Conservation (phyloP, 208 protist species). For the Trypanosoma melophagium region DNA sequence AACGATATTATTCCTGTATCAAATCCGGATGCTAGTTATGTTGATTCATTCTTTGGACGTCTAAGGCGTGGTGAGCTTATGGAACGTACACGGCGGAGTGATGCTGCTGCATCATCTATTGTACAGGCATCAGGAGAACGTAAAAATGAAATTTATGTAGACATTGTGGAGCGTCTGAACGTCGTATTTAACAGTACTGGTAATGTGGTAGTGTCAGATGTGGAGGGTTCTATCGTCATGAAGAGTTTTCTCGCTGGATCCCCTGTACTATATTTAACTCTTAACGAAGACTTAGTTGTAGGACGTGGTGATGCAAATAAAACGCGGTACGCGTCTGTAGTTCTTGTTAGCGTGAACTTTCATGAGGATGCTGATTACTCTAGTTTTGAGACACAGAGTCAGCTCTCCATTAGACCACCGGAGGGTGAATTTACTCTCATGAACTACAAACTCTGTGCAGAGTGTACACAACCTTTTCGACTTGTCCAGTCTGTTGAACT, state of each 20-base stretch:
- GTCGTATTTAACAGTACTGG: slow-evolving; percentile 69
- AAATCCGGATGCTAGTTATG: slow-evolving; percentile 5
- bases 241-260: slow-evolving; percentile 90
- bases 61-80: slow-evolving; percentile 33
- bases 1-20: slow-evolving; percentile 54
- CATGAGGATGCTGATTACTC: slow-evolving; percentile 67
- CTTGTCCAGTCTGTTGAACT: slow-evolving; percentile 59
- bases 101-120: slow-evolving; percentile 47
- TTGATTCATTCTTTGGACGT: slow-evolving; percentile 37
- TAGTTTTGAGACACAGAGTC: slow-evolving; percentile 65
- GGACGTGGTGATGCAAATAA: slow-evolving; percentile 16
- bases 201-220: slow-evolving; percentile 53
- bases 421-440: slow-evolving; percentile 90
- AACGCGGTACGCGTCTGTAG: slow-evolving; percentile 32
- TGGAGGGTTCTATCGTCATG: slow-evolving; percentile 90
- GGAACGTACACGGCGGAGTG: slow-evolving; percentile 34
- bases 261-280: slow-evolving; percentile 72
- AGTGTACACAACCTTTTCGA: slow-evolving; percentile 52
- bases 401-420: slow-evolving; percentile 69
- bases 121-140: slow-evolving; percentile 31
- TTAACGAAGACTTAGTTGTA: slow-evolving; percentile 87
- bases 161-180: slow-evolving; percentile 84
- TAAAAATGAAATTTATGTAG: slow-evolving; percentile 91
- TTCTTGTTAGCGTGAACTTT: slow-evolving; percentile 86
- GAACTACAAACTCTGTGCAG: slow-evolving; percentile 79